Evolutionary conservation across 768 basidiomycete genomes (phyloP).

Genomic region (Boletellus ananiceps): DNA sequence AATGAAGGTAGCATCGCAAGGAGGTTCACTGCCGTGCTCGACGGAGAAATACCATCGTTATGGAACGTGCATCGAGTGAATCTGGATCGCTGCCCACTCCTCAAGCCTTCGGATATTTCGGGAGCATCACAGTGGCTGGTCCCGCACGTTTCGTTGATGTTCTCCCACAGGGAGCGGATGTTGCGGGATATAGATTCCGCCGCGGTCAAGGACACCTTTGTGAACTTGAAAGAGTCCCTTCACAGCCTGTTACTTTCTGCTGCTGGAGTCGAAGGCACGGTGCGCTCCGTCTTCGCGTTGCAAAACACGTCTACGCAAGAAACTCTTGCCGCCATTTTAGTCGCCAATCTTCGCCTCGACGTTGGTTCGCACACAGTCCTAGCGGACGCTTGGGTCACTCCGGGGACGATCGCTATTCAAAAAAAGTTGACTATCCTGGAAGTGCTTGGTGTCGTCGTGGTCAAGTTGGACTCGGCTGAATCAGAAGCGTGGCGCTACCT

Average conservation of each 20-base stretch:
- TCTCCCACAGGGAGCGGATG: slow-evolving; percentile 31
- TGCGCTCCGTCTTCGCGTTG: slow-evolving; percentile 20
- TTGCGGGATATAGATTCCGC: neutral
- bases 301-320: slow-evolving; percentile 10
- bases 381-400: slow-evolving; percentile 46
- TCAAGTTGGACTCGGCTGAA: slow-evolving; percentile 18
- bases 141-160: slow-evolving; percentile 28
- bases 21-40: slow-evolving; percentile 27
- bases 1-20: slow-evolving; percentile 18
- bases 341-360: slow-evolving; percentile 46
- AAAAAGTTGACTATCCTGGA: slow-evolving; percentile 1
- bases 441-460: slow-evolving; percentile 10
- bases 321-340: slow-evolving; percentile 41
- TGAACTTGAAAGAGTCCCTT: slow-evolving; percentile 32
- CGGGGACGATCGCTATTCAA: slow-evolving; percentile 23
- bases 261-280: slow-evolving; percentile 20
- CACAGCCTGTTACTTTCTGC: slow-evolving; percentile 24
- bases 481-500: slow-evolving; percentile 45
- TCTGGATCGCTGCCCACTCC: slow-evolving; percentile 31
- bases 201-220: slow-evolving; percentile 21
- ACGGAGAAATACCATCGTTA: slow-evolving; percentile 8
- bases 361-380: slow-evolving; percentile 46
- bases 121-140: slow-evolving; percentile 29
- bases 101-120: slow-evolving; percentile 20
- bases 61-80: slow-evolving; percentile 41